Base-by-base conservation (phyloP, 202 grass and related monocot genomes). In the Saccharum hybrid region DNA sequence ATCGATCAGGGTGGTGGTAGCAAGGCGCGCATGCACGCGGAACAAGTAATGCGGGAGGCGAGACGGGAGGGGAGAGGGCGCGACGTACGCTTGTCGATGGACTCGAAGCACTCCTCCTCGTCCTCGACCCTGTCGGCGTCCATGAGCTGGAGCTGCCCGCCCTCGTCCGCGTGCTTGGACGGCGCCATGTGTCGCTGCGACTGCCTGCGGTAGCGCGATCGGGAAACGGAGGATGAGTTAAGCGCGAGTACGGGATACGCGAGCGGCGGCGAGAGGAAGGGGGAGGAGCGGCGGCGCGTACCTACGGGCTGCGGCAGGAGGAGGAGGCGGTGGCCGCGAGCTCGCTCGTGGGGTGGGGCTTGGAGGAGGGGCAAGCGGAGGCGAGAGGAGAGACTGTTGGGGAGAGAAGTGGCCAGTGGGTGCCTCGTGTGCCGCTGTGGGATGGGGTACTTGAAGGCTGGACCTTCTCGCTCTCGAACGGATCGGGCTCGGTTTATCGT, bases 61-160 rank as follows among this genome's bases (percentile, higher is more conserved):
- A 65, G 21, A 37, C 3, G 42, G 39, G n/a, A 75, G 15, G 18
- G 70, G 72, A 31, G 1, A n/a, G 28, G 39, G 43, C 6, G 28
- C 10, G 75, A 66, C 75, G 82, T 87, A 95, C 95, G 43, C 92
- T 91, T 95, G 74, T 98, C 95, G 60, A 98, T 95, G 33, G 95
- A 82, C 83, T 95, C 92, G 77, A 98, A 98, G 89, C 79, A 79
- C 79, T 98, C 92, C 56, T 94, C 90, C 83, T 97, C 95, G 18
- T 90, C 92, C 7, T 94, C 91, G 13, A 74, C 61, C 71, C 82
- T 86, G 48, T 93, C 90, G 26, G 83, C 49, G 68, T 94, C 95
- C 90, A 98, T 74, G 66, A 98, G 92, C 88, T 94, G 95, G 40
- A 95, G 95, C 87, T 93, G 92, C 57, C 78, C 78, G 45, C 88